A percentile compares a stretch with the other conserved stretches of the same genome.
Evolutionary conservation across 164 flowering plant genomes (phyloP).

Genomic region (Tinospora cordifolia): DNA sequence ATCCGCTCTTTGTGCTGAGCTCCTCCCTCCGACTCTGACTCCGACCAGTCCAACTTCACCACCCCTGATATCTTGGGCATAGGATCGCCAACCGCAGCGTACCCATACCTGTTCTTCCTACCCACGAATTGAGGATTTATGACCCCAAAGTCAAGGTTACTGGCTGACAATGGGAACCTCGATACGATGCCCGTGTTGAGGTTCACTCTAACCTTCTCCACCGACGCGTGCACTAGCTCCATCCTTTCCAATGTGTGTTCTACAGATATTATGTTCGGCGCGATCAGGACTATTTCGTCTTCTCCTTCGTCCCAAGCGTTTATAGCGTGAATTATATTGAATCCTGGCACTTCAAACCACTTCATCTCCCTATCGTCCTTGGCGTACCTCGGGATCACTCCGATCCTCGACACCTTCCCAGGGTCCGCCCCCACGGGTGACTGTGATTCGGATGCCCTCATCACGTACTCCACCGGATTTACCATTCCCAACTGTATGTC

Average conservation of each 20-base stretch:
- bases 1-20: constrained; percentile 30
- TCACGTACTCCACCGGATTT: constrained; percentile 42
- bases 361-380: constrained; percentile 47
- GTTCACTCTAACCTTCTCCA: constrained; percentile 61
- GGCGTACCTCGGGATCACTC: constrained; percentile 64
- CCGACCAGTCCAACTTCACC: constrained; percentile 50
- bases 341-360: constrained; percentile 76
- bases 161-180: constrained; percentile 43
- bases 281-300: constrained; percentile 44
- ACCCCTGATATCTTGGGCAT: constrained; percentile 61
- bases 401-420: constrained; percentile 45
- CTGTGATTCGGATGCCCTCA: constrained; percentile 18
- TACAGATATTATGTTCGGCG: constrained; percentile 48
- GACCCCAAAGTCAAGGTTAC: constrained; percentile 57
- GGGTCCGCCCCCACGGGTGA: constrained; percentile 44
- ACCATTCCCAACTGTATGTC: constrained; percentile 62
- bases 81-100: constrained; percentile 53
- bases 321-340: constrained; percentile 53
- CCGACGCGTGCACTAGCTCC: constrained; percentile 46
- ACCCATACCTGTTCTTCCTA: constrained; percentile 49
- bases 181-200: constrained; percentile 38
- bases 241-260: constrained; percentile 54
- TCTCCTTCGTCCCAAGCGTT: constrained; percentile 82
- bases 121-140: constrained; percentile 47
- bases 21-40: constrained; percentile 7